A percentile compares a stretch with the other conserved stretches of the same genome.
Conservation (phyloP, 176 grass and related monocot species). For the Eremochloa ophiuroides region DNA sequence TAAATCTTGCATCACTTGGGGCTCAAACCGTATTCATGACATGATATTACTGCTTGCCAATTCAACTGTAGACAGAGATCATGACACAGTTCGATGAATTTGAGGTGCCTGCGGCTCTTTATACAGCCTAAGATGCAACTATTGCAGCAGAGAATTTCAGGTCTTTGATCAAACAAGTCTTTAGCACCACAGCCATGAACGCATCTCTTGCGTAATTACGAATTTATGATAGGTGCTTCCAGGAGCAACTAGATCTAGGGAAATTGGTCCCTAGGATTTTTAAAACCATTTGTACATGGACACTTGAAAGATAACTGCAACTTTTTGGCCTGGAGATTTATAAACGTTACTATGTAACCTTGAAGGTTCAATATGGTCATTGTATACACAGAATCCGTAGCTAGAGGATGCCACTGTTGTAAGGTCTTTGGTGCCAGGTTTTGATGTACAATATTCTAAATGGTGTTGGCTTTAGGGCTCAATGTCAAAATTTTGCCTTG, state of each 20-base stretch:
- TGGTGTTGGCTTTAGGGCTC: background rate
- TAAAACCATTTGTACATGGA: constrained; percentile 14
- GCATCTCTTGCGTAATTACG: background rate
- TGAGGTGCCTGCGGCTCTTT: constrained; percentile 5
- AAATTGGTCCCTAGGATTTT: background rate
- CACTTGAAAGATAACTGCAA: background rate
- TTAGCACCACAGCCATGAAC: background rate
- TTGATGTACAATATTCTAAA: no score
- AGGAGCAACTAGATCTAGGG: background rate
- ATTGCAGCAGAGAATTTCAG: background rate
- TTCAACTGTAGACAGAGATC: constrained; percentile 34
- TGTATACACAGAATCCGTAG: background rate
- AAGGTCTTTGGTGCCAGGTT: background rate
- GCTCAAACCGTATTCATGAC: background rate
- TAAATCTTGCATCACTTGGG: background rate
- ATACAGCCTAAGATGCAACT: constrained; percentile 15
- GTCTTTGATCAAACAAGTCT: background rate
- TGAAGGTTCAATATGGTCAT: background rate
- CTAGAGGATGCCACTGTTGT: background rate
- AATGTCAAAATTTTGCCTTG: background rate
- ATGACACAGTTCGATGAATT: constrained; percentile 12
- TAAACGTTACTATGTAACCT: background rate
- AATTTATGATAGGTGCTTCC: background rate
- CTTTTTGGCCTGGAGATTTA: background rate
- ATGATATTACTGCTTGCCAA: constrained; percentile 24